Base-by-base conservation (phyloP, 169 alveolate species). In the Eimeria falciformis region DNA sequence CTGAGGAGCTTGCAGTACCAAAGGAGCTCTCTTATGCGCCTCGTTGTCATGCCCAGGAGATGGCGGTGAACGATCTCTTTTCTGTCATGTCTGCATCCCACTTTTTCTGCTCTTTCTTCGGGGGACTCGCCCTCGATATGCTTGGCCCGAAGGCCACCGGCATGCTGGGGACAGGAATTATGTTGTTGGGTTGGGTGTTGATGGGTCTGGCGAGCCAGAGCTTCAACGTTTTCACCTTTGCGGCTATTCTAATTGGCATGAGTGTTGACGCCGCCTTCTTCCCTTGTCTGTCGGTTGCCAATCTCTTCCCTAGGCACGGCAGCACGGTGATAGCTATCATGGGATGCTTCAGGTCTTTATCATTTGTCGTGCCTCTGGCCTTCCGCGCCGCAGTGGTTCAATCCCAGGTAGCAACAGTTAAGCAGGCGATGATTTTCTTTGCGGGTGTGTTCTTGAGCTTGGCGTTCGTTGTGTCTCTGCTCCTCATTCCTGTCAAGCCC, bases 231-330 rank as follows among this genome's bases (percentile, higher is more conserved):
- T 82, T 40, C 25, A 62, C 43, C 14, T 46, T 62, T 11, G 90
- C 90, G 21, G 45, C 62, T 21, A 78, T 82, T 18, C 65, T 82
- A 56, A 82, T 82, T 23, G 90, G 90, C 18, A 62, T 62, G 6
- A 62, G 90, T 3, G 65, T 82, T 6, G 90, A 82, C 23, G 58
- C 33, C 68, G 90, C 90, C 29, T 82, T 82, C 7, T 82, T 82
- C 62, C 90, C 90, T 29, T 82, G 90, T 37, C 90, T 82, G 43
- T 82, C 77, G 21, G 90, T 46, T 9, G 90, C 90, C 17, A 53
- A 82, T 29, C 78, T 82, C 43, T 82, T 82, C 45, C 90, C 90
- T n/a, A 69, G 78, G 25, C 4, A 17, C 40, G 62, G 40, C 33
- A 69, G 55, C 11, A 82, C 79, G 27, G 27, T 58, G 43, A 82